These are phyloP conservation scores for Cladobotryum mycophilum DNA, from an alignment of 2,329 filamentous ascomycete genomes.

Conservation along the genomic window DNA sequence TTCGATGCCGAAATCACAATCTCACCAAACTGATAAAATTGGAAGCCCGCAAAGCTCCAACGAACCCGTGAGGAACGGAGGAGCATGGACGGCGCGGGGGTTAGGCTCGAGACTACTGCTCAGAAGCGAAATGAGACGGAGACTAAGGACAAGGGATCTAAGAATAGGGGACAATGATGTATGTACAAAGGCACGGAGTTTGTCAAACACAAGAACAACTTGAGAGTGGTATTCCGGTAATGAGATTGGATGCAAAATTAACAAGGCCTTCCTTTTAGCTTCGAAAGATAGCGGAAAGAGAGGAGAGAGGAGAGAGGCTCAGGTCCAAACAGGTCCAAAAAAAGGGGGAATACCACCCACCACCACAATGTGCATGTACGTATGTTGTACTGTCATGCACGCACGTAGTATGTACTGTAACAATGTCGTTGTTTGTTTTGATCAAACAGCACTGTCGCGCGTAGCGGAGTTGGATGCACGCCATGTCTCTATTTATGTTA, in stretches of 20 bases:
- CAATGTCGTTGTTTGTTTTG: constrained; percentile 25
- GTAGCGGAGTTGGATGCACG: constrained; percentile 13
- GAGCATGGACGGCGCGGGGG: constrained; percentile 9
- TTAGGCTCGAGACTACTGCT: constrained; percentile 22
- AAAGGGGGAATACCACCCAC: not conserved
- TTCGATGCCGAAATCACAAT: no score
- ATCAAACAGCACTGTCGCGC: constrained; percentile 22
- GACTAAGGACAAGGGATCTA: constrained; percentile 2
- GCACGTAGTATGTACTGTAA: not conserved
- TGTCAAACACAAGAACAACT: no score
- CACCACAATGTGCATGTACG: not conserved
- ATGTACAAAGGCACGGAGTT: no score
- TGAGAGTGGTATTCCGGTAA: not conserved
- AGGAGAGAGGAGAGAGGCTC: not conserved
- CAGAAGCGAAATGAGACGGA: constrained; percentile 27
- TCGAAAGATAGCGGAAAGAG: not conserved
- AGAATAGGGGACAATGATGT: no score
- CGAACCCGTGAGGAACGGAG: constrained; percentile 1
- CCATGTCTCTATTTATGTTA: not conserved
- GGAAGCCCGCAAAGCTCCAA: not conserved
- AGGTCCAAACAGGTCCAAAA: not conserved
- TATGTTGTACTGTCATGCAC: not conserved
- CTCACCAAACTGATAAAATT: not conserved
- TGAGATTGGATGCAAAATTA: not conserved
- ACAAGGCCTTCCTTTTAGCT: not conserved